Conservation (phyloP, 352 stramenopile genomes). For the Phytophthora cactorum region DNA sequence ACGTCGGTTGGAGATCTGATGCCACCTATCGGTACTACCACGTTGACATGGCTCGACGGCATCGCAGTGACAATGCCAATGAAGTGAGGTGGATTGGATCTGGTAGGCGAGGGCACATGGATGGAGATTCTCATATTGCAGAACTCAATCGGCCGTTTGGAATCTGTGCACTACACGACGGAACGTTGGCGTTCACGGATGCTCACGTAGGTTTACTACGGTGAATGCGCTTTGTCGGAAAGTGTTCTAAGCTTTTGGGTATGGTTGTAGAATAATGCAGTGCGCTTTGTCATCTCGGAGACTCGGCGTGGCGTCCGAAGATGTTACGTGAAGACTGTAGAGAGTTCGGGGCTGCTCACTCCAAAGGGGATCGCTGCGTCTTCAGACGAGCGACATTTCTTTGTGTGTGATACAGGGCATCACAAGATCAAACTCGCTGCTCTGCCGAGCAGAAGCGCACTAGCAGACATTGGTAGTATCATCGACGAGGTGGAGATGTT, state of each 20-base stretch:
- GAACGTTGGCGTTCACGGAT: constrained; percentile 45
- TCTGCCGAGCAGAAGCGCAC: constrained; percentile 33
- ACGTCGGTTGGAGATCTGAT: constrained; percentile 18
- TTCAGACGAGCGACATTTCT: constrained; percentile 47
- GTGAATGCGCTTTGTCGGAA: neutral
- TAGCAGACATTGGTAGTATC: constrained; percentile 16
- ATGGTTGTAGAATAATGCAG: constrained; percentile 44
- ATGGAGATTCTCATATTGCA: constrained; percentile 30
- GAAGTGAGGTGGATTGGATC: constrained; percentile 15
- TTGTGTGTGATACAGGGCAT: constrained; percentile 64
- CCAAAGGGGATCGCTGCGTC: constrained; percentile 54
- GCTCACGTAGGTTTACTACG: constrained; percentile 28
- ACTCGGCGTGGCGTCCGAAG: neutral
- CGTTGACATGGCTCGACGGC: constrained; percentile 3
- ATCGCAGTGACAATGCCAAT: neutral
- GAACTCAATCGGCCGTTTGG: constrained; percentile 49
- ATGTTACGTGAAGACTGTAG: constrained; percentile 32
- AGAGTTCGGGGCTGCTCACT: constrained; percentile 43
- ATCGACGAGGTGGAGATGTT: constrained; percentile 46
- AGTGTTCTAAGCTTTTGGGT: constrained; percentile 3
- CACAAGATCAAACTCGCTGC: constrained; percentile 58
- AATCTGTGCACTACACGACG: constrained; percentile 37
- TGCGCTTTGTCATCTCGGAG: constrained; percentile 38
- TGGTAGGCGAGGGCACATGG: constrained; percentile 37
- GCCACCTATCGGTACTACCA: neutral